Base-by-base conservation (phyloP, 1,139 yeast genomes). In the Geotrichum histeridarum region DNA sequence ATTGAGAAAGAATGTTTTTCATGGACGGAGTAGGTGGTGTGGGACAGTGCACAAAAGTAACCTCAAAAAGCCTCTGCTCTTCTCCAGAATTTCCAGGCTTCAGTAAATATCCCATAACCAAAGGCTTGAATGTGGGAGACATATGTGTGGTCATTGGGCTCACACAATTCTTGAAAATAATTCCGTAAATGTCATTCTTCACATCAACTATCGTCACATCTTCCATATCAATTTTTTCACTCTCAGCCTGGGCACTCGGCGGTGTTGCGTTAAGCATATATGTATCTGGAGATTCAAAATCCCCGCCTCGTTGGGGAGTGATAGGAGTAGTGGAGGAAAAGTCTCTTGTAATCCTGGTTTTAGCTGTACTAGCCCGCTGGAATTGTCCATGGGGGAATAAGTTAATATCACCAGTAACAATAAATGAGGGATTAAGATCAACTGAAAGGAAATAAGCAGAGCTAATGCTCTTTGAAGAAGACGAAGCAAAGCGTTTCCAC, bases 371-470 rank as follows among this genome's bases (percentile, higher is more conserved):
- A 32, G 54, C 49, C 35, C 38, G 51, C 30, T 39, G 53, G 36
- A 48, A 53, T 53, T 45, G 55, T 17, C 57, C 64, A 47, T 54
- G 72, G 63, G 58, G 70, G 63, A 59, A 72, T 67, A 45, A 44
- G 30, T 56, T 53, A 27, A 54, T 53, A n/a, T 57, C 61, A 11
- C 67, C 70, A 37, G 68, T 67, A 36, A 86, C 73, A 5, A 84
- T 68, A 41, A 82, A 61, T 48, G 83, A 82, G 0, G 94, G 82
- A 38, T 79, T 75, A 44, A 79, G 76, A 60, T 83, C 84, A 0
- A 86, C 88, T 11, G 93, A 82, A 15, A 88, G 89, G 41, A 88
- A 80, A 64, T 86, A 73, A 1, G 86, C 81, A 18, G 86, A 70
- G 41, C 81, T 84, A 60, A 83, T 82, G 54, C 80, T 77, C 58